Base-by-base conservation (phyloP, 2,329 filamentous ascomycete species). In the Aspergillus sp. region DNA sequence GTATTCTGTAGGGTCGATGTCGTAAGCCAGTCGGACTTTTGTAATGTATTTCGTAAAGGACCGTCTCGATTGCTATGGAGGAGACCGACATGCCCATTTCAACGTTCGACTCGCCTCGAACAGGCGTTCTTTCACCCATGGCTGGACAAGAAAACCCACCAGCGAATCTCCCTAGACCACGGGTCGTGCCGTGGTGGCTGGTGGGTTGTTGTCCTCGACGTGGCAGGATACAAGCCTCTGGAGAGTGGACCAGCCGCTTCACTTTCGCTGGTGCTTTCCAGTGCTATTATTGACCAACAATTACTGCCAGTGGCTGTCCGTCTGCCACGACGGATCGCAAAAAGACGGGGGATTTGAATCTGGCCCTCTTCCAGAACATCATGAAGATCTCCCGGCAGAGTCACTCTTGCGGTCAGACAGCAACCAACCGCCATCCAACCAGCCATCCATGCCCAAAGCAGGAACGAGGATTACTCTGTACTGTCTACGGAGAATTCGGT, bases 201-300 rank as follows among this genome's bases (percentile, higher is more conserved):
- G 48, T 45, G 40, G 19, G 19, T 2, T 19, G 19, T 19, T 19
- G 19, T 19, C 30, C 46, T 56, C 53, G 48, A 58, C 56, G 56
- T 58, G 56, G 56, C 56, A 57, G 41, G 49, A 33, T 33, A 32
- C 8, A 12, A 12, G 30, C 49, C 19, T n/a, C 34, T 33, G 34
- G 36, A 29, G 49, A 45, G 53, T 56, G 55, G 55, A 55, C 53
- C 53, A 48, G 45, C 48, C 47, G 51, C 54, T 53, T 53, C 49
- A 52, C 45, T 55, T 51, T 46, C 4, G 12, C 40, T 39, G 36
- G 36, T 36, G 34, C 7, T 36, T 36, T 19, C 19, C 19, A 19
- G 19, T 19, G 19, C 19, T 19, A 19, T 19, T 19, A 19, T 19
- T 19, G 19, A 19, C 19, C 1, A 19, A 19, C 19, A 19, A 19